Percentiles rank a stretch among this genome's conserved stretches.
Evolutionary conservation across 2,329 filamentous ascomycete genomes (phyloP).

Genomic region (Lecanosticta acicola): DNA sequence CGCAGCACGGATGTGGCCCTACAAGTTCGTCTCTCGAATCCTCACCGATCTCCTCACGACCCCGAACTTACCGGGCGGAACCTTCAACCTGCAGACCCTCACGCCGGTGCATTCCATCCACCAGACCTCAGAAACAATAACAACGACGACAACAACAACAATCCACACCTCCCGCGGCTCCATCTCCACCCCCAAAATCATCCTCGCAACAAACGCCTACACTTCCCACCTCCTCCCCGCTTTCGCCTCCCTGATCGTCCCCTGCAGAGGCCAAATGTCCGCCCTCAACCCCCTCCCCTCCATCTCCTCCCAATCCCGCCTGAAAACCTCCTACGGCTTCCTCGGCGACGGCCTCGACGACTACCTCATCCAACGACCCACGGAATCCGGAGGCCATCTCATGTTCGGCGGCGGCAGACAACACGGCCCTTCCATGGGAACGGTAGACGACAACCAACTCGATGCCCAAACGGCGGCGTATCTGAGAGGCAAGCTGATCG

Average conservation of each 20-base stretch:
- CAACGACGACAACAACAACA: background rate
- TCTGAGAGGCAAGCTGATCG: slow-evolving; percentile 45
- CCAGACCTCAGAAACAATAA: slow-evolving; percentile 14
- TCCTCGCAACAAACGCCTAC: slow-evolving; percentile 80
- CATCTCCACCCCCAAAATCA: slow-evolving; percentile 57
- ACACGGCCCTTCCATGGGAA: slow-evolving; percentile 51
- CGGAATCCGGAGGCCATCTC: slow-evolving; percentile 48
- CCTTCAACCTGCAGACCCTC: slow-evolving; percentile 68
- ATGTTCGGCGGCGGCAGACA: slow-evolving; percentile 67
- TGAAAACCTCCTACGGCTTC: slow-evolving; percentile 61
- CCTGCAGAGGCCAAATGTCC: slow-evolving; percentile 68
- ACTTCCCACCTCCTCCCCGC: slow-evolving; percentile 67
- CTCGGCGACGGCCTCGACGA: slow-evolving; percentile 58
- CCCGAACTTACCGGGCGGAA: slow-evolving; percentile 19
- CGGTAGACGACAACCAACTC: slow-evolving; percentile 55
- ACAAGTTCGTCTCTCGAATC: slow-evolving; percentile 72
- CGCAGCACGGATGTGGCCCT: slow-evolving; percentile 72
- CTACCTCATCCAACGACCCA: slow-evolving; percentile 67
- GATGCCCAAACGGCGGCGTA: slow-evolving; percentile 53
- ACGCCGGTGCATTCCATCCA: slow-evolving; percentile 52
- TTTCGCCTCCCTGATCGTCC: slow-evolving; percentile 67
- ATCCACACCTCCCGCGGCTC: slow-evolving; percentile 63
- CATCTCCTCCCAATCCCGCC: slow-evolving; percentile 28
- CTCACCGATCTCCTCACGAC: slow-evolving; percentile 54
- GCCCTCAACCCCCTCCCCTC: slow-evolving; percentile 55